A percentile compares a stretch with the other conserved stretches of the same genome.
These are phyloP conservation scores for Boletellus emodensis DNA, from an alignment of 768 basidiomycete genomes.

Conservation along the genomic window DNA sequence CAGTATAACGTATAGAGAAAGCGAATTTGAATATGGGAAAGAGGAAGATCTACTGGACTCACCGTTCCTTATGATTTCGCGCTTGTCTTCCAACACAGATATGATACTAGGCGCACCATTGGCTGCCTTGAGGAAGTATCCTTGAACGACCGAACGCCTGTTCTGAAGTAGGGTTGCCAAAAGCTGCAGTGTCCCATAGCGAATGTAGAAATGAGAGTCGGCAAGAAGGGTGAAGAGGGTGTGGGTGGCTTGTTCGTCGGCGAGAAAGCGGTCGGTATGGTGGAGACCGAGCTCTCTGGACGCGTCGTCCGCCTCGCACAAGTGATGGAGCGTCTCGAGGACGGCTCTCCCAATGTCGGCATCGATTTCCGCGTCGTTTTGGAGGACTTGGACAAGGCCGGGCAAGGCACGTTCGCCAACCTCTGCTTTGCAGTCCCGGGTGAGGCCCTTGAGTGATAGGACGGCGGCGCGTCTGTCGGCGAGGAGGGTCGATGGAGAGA, in stretches of 20 bases:
- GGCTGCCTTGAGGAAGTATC: constrained; percentile 85
- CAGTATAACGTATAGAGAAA: background rate
- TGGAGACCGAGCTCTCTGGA: constrained; percentile 67
- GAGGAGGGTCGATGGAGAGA: constrained; percentile 84
- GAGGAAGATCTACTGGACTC: constrained; percentile 20
- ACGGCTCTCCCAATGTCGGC: constrained; percentile 89
- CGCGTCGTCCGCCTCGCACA: constrained; percentile 77
- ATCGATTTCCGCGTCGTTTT: constrained; percentile 88
- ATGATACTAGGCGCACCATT: constrained; percentile 73
- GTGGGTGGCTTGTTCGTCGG: constrained; percentile 67
- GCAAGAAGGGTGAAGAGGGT: constrained; percentile 72
- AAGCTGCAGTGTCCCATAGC: constrained; percentile 80
- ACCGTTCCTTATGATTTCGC: constrained; percentile 90
- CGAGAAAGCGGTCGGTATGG: constrained; percentile 78
- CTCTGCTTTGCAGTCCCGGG: constrained; percentile 86
- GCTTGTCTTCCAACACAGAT: constrained; percentile 73
- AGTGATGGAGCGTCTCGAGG: constrained; percentile 79
- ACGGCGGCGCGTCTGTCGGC: constrained; percentile 92
- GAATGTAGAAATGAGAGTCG: constrained; percentile 77
- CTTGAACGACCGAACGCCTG: constrained; percentile 76
- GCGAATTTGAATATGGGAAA: too few species aligned
- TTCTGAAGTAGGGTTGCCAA: constrained; percentile 78
- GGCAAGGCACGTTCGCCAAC: constrained; percentile 76
- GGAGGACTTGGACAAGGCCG: constrained; percentile 75
- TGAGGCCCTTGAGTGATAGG: constrained; percentile 88